Conservation (phyloP, 2,329 filamentous ascomycete species). For the Monosporascus sp. region DNA sequence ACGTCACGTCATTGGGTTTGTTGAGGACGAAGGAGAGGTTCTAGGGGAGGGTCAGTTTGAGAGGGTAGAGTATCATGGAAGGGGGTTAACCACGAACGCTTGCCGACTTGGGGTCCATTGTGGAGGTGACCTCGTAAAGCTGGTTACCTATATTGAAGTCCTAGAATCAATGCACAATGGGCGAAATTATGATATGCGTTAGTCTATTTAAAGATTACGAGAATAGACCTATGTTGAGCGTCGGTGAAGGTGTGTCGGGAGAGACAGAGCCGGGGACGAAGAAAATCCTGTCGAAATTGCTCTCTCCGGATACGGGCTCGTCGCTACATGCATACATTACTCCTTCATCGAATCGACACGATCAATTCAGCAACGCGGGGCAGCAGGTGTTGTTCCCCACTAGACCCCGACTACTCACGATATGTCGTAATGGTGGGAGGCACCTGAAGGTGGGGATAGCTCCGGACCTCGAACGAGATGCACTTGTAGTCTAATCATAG, state of each 20-base stretch:
- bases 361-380: not conserved
- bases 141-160: not conserved
- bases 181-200: too few species aligned
- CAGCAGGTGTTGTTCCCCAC: not conserved
- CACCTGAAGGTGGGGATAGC: not conserved
- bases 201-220: too few species aligned
- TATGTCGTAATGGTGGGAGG: not conserved
- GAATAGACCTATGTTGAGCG: too few species aligned
- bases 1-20: slow-evolving; percentile 66
- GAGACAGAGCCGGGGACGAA: not conserved
- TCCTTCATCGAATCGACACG: not conserved
- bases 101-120: slow-evolving; percentile 21
- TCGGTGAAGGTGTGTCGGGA: too few species aligned
- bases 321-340: not conserved
- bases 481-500: too few species aligned
- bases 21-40: slow-evolving; percentile 84
- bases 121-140: not conserved
- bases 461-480: not conserved
- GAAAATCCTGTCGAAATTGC: not conserved
- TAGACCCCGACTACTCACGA: not conserved
- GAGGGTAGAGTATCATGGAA: slow-evolving; percentile 2
- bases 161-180: too few species aligned
- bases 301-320: too few species aligned
- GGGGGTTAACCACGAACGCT: slow-evolving; percentile 14
- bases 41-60: slow-evolving; percentile 34